Conservation (phyloP, 2,329 filamentous ascomycete genomes). For the Cercospora sp. region DNA sequence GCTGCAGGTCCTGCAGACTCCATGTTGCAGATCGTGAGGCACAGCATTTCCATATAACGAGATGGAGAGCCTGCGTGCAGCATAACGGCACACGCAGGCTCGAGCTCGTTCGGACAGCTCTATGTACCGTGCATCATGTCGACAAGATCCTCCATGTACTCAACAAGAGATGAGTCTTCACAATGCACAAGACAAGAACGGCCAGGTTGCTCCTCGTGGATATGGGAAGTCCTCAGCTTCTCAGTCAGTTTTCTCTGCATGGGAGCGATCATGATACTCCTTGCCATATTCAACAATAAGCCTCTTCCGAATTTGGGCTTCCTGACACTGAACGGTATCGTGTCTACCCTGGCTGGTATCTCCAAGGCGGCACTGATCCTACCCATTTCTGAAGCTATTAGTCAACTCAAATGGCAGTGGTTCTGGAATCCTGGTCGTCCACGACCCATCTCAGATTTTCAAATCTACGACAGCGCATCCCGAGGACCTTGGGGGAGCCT, state of each 20-base stretch:
- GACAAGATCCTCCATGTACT: background rate
- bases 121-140: background rate
- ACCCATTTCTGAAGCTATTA: slow-evolving; percentile 23
- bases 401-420: slow-evolving; percentile 29
- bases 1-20: background rate
- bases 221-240: slow-evolving; percentile 26
- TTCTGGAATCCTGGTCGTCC: slow-evolving; percentile 12
- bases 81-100: background rate
- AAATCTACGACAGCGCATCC: slow-evolving; percentile 22
- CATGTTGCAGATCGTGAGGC: background rate
- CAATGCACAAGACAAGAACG: background rate
- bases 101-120: background rate
- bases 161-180: background rate
- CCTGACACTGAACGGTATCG: slow-evolving; percentile 26
- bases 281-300: slow-evolving; percentile 19
- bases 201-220: slow-evolving; percentile 14
- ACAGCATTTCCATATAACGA: background rate
- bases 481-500: slow-evolving; percentile 26
- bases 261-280: slow-evolving; percentile 15
- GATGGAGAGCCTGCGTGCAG: background rate
- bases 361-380: slow-evolving; percentile 21
- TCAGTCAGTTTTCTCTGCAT: slow-evolving; percentile 17
- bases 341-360: slow-evolving; percentile 18
- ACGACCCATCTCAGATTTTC: slow-evolving; percentile 22
- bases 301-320: slow-evolving; percentile 16